Conservation (phyloP, 2,329 filamentous ascomycete species). For the Penicillium sclerotigenum region DNA sequence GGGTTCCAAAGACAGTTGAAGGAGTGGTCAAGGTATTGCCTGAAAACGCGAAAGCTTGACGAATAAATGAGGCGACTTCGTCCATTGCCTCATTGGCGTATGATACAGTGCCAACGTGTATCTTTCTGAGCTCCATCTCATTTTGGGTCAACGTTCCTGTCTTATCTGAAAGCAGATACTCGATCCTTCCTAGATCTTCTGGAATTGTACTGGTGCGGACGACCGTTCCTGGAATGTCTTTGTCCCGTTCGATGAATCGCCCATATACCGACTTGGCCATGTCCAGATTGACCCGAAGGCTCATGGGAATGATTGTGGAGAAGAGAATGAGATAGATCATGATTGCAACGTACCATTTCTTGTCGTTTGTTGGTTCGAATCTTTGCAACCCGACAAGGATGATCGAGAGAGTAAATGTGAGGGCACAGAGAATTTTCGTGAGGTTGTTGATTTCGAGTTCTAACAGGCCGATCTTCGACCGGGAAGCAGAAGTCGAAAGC, state of each 20-base stretch:
- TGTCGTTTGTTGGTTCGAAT: conserved; percentile 57
- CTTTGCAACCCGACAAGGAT: conserved; percentile 84
- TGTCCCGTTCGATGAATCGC: conserved; percentile 88
- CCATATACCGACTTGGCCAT: conserved; percentile 97
- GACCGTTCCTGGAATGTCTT: conserved; percentile 84
- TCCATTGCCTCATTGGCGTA: conserved; percentile 99
- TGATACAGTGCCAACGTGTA: conserved; percentile 95
- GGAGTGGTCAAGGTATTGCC: conserved; percentile 64
- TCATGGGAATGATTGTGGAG: conserved; percentile 98
- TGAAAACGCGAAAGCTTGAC: conserved; percentile 79
- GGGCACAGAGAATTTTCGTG: conserved; percentile 88
- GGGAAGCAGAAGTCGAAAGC: conserved; percentile 83
- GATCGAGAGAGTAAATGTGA: conserved; percentile 82
- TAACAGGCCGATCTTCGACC: conserved; percentile 88
- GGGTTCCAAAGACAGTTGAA: conserved; percentile 65
- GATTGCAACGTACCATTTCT: conserved; percentile 88
- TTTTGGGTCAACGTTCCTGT: conserved; percentile 98
- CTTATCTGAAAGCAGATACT: conserved; percentile 95
- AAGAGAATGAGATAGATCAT: conserved; percentile 98
- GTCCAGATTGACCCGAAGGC: conserved; percentile 90
- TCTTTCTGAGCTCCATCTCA: conserved; percentile 97
- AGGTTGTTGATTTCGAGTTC: conserved; percentile 97
- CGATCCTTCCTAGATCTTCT: conserved; percentile 90
- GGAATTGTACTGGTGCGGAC: conserved; percentile 97
- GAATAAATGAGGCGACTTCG: conserved; percentile 82